Conservation (phyloP, 192 early-diverging fungal species). For the Jimgerdemannia flammicorona region DNA sequence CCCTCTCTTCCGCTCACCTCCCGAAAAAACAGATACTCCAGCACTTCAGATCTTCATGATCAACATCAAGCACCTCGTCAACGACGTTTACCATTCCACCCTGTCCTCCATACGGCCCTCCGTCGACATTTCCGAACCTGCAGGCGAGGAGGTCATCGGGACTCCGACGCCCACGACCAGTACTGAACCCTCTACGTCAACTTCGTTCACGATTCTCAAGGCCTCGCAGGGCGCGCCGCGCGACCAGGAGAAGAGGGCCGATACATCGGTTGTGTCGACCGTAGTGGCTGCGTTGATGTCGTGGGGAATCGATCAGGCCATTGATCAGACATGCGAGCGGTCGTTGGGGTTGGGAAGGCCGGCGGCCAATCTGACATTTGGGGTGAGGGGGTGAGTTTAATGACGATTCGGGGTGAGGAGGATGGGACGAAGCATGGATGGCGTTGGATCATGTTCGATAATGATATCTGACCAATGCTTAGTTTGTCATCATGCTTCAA, state of each 20-base stretch:
- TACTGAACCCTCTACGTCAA: no score
- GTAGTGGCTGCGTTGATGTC: conserved; percentile 33
- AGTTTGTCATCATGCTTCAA: no score
- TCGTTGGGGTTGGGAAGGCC: conserved; percentile 25
- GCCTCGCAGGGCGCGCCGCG: no score
- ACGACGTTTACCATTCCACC: background rate
- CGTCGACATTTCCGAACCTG: background rate
- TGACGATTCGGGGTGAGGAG: no score
- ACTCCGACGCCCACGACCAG: no score
- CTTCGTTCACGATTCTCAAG: no score
- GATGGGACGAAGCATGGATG: no score
- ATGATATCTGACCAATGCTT: background rate
- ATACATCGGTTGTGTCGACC: background rate
- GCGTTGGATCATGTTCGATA: no score
- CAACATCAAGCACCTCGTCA: background rate
- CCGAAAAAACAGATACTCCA: no score
- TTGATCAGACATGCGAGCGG: conserved; percentile 40
- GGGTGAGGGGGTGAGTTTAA: conserved; percentile 49
- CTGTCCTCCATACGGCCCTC: background rate
- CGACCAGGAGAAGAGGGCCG: no score
- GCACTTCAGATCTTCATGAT: background rate
- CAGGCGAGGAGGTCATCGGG: no score
- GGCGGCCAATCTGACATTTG: conserved; percentile 28
- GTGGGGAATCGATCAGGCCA: conserved; percentile 46
- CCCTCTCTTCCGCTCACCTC: no score